These are phyloP conservation scores for Acidomyces sp. DNA, from an alignment of 495 filamentous ascomycete species.

Conservation along the genomic window DNA sequence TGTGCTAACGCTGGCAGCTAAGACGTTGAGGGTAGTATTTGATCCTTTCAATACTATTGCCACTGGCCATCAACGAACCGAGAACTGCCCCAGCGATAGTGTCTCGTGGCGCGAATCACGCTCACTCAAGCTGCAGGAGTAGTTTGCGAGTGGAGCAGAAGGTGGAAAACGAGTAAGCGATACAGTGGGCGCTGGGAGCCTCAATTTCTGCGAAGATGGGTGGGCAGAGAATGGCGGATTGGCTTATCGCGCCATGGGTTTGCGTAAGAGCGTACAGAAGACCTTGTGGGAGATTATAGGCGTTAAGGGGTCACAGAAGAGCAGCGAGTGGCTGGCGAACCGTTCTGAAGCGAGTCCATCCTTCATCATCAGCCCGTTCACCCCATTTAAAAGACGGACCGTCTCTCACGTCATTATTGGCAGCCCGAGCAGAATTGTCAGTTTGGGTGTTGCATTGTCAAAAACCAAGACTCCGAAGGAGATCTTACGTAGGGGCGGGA, in stretches of 20 bases:
- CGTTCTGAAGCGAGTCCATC: constrained; percentile 22
- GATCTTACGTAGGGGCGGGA: constrained; percentile 42
- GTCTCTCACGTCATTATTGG: constrained; percentile 86
- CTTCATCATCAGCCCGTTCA: constrained; percentile 9
- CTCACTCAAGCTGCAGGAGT: constrained; percentile 48
- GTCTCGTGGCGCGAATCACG: constrained; percentile 61
- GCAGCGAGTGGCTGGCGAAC: constrained; percentile 24
- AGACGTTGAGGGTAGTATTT: constrained; percentile 31
- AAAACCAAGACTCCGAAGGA: constrained; percentile 75
- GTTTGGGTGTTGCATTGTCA: constrained; percentile 66
- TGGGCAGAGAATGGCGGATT: constrained; percentile 31
- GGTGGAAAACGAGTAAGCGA: constrained; percentile 42
- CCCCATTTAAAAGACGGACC: constrained; percentile 33
- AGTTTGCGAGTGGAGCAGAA: constrained; percentile 43
- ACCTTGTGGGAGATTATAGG: constrained; percentile 26
- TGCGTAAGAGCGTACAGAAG: constrained; percentile 34
- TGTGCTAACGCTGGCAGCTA: constrained; percentile 5
- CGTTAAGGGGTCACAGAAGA: constrained; percentile 21
- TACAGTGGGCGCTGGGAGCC: constrained; percentile 40
- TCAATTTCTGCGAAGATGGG: constrained; percentile 29
- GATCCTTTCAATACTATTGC: constrained; percentile 73
- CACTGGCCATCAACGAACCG: constrained; percentile 67
- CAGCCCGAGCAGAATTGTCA: constrained; percentile 32
- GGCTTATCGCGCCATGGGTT: constrained; percentile 33
- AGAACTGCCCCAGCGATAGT: constrained; percentile 44